These are phyloP conservation scores for Metschnikowia continentalis DNA, from an alignment of 805 yeast genomes.

Conservation along the genomic window DNA sequence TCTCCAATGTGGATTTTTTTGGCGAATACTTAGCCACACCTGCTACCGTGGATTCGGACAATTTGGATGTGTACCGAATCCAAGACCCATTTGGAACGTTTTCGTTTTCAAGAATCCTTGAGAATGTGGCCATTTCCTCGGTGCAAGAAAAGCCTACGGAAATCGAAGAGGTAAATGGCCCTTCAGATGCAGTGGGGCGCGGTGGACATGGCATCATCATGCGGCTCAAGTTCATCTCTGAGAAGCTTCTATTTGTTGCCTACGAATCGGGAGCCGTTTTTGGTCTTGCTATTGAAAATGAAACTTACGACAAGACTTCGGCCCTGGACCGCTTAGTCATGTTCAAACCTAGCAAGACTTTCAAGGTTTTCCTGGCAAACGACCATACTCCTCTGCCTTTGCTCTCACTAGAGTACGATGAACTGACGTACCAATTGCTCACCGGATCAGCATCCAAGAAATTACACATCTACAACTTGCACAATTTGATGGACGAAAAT, in stretches of 20 bases:
- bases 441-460: slow-evolving; percentile 49
- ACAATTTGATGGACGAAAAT: background rate
- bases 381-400: slow-evolving; percentile 55
- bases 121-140: slow-evolving; percentile 22
- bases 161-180: slow-evolving; percentile 9
- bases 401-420: slow-evolving; percentile 37
- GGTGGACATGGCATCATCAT: slow-evolving; percentile 61
- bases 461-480: slow-evolving; percentile 26
- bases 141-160: background rate
- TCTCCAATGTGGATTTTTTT: slow-evolving; percentile 49
- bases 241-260: slow-evolving; percentile 45
- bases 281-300: slow-evolving; percentile 23
- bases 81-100: slow-evolving; percentile 16
- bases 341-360: slow-evolving; percentile 23
- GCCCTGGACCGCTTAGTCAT: slow-evolving; percentile 16
- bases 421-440: slow-evolving; percentile 20
- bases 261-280: slow-evolving; percentile 66
- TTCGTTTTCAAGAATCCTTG: slow-evolving; percentile 28
- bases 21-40: slow-evolving; percentile 47
- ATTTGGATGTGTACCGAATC: slow-evolving; percentile 57
- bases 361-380: slow-evolving; percentile 21
- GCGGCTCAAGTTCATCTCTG: slow-evolving; percentile 43
- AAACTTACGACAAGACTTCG: slow-evolving; percentile 1
- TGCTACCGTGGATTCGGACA: slow-evolving; percentile 57
- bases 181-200: slow-evolving; percentile 4